A percentile compares a stretch with the other conserved stretches of the same genome.
Conservation (phyloP, 2,329 filamentous ascomycete genomes). For the Fusarium mangiferae region DNA sequence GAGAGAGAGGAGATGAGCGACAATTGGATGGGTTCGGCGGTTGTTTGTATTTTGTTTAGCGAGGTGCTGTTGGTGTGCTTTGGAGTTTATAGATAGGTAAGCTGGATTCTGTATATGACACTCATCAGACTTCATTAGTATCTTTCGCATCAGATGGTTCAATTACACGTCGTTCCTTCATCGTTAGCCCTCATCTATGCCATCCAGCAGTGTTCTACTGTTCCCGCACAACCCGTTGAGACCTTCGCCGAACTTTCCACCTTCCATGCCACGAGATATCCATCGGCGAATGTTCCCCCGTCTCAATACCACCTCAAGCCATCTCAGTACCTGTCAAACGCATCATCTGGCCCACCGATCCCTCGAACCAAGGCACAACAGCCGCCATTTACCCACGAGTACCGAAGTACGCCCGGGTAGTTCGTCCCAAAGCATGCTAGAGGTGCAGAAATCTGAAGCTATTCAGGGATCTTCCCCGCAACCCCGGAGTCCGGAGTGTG, state of each 20-base stretch:
- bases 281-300: neutral
- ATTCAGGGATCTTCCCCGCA: slow-evolving; percentile 14
- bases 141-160: neutral
- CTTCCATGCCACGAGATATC: neutral
- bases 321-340: neutral
- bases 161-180: too few relatives aligned
- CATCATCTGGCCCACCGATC: neutral
- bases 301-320: neutral
- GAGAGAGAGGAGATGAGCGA: slow-evolving; percentile 52
- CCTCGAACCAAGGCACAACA: neutral
- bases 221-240: rapidly evolving
- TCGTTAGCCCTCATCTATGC: neutral
- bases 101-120: neutral
- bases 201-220: neutral
- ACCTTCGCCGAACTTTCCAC: neutral
- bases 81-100: slow-evolving; percentile 3
- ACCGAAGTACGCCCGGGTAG: slow-evolving; percentile 1
- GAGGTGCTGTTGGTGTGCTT: slow-evolving; percentile 7
- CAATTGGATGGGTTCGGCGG: neutral
- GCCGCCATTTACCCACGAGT: neutral
- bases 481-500: slow-evolving; percentile 11
- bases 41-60: slow-evolving; percentile 1
- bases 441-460: neutral
- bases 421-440: neutral
- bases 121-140: neutral